Conservation (phyloP, 1,284 basidiomycete species). For the Malassezia furfur region DNA sequence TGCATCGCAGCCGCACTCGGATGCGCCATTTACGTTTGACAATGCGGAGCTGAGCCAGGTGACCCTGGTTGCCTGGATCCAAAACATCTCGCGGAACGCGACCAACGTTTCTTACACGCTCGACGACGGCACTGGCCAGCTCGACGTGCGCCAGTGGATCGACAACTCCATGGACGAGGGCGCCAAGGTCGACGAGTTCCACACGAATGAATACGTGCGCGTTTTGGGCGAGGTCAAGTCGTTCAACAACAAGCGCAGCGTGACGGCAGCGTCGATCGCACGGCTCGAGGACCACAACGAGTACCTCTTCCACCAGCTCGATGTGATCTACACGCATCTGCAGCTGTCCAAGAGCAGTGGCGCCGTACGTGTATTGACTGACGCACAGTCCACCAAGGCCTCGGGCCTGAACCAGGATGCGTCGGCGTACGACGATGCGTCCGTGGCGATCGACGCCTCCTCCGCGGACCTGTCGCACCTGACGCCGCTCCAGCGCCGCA, state of each 20-base stretch:
- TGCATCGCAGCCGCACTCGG: slow-evolving; percentile 71
- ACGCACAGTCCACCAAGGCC: slow-evolving; percentile 18
- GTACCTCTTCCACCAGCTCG: slow-evolving; percentile 66
- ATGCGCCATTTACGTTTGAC: slow-evolving; percentile 79
- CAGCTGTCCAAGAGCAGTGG: slow-evolving; percentile 23
- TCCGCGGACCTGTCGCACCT: slow-evolving; percentile 24
- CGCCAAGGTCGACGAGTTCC: slow-evolving; percentile 29
- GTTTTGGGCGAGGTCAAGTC: slow-evolving; percentile 80
- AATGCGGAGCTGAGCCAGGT: slow-evolving; percentile 67
- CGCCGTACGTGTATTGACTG: slow-evolving; percentile 1
- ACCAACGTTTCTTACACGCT: slow-evolving; percentile 74
- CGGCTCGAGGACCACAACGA: slow-evolving; percentile 66
- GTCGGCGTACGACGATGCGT: slow-evolving; percentile 20
- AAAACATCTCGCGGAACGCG: slow-evolving; percentile 61
- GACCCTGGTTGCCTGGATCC: slow-evolving; percentile 68
- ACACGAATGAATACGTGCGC: slow-evolving; percentile 66
- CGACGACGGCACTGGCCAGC: slow-evolving; percentile 78
- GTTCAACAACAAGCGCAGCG: slow-evolving; percentile 69
- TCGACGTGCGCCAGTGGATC: slow-evolving; percentile 82
- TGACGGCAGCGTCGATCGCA: slow-evolving; percentile 52
- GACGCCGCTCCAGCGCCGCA: slow-evolving; percentile 21
- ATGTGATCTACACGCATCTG: slow-evolving; percentile 52
- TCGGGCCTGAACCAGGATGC: neutral
- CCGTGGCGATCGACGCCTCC: slow-evolving; percentile 18
- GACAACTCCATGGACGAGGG: slow-evolving; percentile 58